Percentiles rank a stretch among this genome's conserved stretches.
These are phyloP conservation scores for Trichocomaceae sp. DNA, from an alignment of 2,329 filamentous ascomycete species.

Conservation along the genomic window DNA sequence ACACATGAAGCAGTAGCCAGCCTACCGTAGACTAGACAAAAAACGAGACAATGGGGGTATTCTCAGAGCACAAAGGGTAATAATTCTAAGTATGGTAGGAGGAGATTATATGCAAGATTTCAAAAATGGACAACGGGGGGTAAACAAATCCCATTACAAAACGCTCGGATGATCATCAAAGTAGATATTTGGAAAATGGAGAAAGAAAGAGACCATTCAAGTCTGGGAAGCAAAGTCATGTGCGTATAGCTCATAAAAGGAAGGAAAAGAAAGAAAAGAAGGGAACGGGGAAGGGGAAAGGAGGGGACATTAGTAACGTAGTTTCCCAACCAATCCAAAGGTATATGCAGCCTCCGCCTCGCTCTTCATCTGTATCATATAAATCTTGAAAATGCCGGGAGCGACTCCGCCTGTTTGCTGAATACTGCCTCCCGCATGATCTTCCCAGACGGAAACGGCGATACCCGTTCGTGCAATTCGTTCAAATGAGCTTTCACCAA, in stretches of 20 bases:
- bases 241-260: not conserved
- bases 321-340: slow-evolving; percentile 48
- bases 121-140: not conserved
- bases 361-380: slow-evolving; percentile 58
- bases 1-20: not conserved
- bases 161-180: not conserved
- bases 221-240: too few relatives aligned
- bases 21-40: not conserved
- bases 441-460: slow-evolving; percentile 81
- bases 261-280: not conserved
- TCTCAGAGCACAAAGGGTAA: not conserved
- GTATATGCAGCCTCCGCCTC: slow-evolving; percentile 50
- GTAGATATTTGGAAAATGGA: not conserved
- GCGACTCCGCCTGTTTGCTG: slow-evolving; percentile 54
- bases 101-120: not conserved
- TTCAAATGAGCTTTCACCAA: slow-evolving; percentile 79
- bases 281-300: too few relatives aligned
- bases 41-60: not conserved
- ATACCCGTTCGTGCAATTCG: slow-evolving; percentile 78
- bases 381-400: slow-evolving; percentile 51
- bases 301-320: slow-evolving; percentile 41
- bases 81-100: not conserved
- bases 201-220: not conserved
- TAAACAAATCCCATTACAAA: not conserved
- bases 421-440: slow-evolving; percentile 57